Percentiles rank a stretch among this genome's conserved stretches.
These are phyloP conservation scores for Aquilaria yunnanensis DNA, from an alignment of 345 rosid genomes.

Conservation along the genomic window DNA sequence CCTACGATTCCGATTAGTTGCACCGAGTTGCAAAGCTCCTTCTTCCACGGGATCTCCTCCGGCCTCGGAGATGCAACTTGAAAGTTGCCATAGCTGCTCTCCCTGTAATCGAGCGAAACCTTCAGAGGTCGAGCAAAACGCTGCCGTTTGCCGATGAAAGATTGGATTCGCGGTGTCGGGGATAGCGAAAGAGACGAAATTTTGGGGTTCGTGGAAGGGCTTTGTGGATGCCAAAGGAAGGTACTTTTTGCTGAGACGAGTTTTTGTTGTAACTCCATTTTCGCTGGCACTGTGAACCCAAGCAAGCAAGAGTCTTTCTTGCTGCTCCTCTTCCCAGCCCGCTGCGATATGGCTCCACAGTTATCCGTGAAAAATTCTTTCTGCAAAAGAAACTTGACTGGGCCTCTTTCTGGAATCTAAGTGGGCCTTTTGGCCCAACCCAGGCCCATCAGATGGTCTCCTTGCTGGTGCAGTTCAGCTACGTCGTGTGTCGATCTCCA, in stretches of 20 bases:
- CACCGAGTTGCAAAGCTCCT: constrained; percentile 50
- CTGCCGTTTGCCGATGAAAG: neutral
- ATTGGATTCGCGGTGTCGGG: neutral
- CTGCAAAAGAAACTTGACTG: too few relatives aligned
- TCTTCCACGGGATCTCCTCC: constrained; percentile 44
- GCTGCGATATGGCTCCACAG: too few relatives aligned
- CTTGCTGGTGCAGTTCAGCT: too few relatives aligned
- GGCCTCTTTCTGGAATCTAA: too few relatives aligned
- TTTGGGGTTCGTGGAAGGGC: constrained; percentile 10
- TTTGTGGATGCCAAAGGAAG: constrained; percentile 7
- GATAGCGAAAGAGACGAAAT: constrained; percentile 3
- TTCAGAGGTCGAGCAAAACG: constrained; percentile 14
- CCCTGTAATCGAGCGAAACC: constrained; percentile 31
- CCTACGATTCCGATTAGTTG: constrained; percentile 54
- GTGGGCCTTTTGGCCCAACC: too few relatives aligned
- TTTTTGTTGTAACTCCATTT: constrained; percentile 27
- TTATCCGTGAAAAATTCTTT: too few relatives aligned
- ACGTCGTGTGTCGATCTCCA: neutral
- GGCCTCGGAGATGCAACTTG: constrained; percentile 27
- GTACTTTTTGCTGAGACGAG: constrained; percentile 12
- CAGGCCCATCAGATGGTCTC: too few relatives aligned
- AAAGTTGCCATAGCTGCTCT: constrained; percentile 16
- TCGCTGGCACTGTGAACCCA: neutral
- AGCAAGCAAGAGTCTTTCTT: too few relatives aligned
- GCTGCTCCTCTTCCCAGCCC: too few relatives aligned